A percentile compares a stretch with the other conserved stretches of the same genome.
These are phyloP conservation scores for Dimocarpus longan DNA, from an alignment of 345 rosid species.

Conservation along the genomic window DNA sequence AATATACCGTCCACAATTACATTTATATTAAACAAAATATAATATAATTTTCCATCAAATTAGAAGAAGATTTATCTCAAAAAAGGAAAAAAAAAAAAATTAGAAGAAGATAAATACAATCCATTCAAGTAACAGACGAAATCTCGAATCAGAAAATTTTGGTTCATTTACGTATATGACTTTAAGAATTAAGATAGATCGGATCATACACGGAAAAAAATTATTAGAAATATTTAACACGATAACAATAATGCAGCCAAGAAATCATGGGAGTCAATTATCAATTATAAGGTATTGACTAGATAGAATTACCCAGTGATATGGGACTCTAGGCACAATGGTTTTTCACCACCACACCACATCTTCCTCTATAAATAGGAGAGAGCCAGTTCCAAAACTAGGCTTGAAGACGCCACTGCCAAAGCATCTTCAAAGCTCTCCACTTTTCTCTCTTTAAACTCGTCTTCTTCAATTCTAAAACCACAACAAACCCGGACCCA, in stretches of 20 bases:
- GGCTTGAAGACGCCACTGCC: conserved; percentile 51
- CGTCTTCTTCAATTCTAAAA: background rate
- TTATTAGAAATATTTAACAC: too few relatives aligned
- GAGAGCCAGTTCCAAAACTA: background rate
- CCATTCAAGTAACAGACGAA: too few relatives aligned
- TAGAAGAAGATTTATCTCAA: too few relatives aligned
- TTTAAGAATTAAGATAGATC: too few relatives aligned
- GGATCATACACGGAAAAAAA: too few relatives aligned
- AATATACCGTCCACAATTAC: too few relatives aligned
- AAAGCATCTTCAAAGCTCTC: conserved; percentile 16
- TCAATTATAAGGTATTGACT: background rate
- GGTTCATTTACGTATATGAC: too few relatives aligned
- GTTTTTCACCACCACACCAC: background rate
- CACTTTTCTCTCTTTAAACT: background rate
- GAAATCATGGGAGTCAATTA: background rate
- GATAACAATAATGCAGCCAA: background rate
- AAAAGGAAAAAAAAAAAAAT: too few relatives aligned
- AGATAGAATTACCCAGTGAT: background rate
- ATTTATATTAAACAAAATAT: too few relatives aligned
- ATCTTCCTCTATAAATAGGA: conserved; percentile 46
- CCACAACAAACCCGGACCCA: conserved; percentile 1
- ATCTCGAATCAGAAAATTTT: too few relatives aligned
- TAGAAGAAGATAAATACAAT: too few relatives aligned
- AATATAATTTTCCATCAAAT: too few relatives aligned
- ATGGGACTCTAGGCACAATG: conserved; percentile 6